Evolutionary conservation across 306 rosid genomes (phyloP), one percentile per base, ranked within the genome.

Genomic region (Cucurbita maxima): DNA sequence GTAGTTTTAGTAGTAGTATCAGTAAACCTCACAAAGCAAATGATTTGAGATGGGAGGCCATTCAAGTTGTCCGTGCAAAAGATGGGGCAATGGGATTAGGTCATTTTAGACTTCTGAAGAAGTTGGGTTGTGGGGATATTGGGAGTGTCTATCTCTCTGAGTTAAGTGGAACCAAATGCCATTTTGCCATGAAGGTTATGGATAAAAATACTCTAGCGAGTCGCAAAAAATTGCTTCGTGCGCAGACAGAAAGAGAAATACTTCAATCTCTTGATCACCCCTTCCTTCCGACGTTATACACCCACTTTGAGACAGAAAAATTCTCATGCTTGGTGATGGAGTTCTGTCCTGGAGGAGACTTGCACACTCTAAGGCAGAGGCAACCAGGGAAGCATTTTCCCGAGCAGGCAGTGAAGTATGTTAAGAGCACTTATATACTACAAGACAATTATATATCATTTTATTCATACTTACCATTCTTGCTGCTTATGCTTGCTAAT

Each of bases 351-450:
- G 98, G 98, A 51, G 98, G 98, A 56, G 98, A 94, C 78, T 88
- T 94, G 79, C 98, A 94, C 83, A 94, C 94, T 36, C 94, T 90
- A 44, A 76, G 98, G 88, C 98, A 94, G 86, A 90, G 88, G 87
- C 98, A 94, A 80, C 92, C 95, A 34, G 97, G 98, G 82, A 94
- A 94, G 88, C 88, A 94, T 86, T 94, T 94, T 78, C 84, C 97
- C 58, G 98, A 94, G 90, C 98, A 94, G 84, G 98, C 98, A 68
- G 98, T 94, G 55, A 94, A 94, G 98, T 94, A 94, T 80, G 98
- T 90, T 83, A 38, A 53, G 12, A 40, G 34, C 38, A 52, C 4
- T 40, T 72, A 53, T 37, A 54, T 18, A 68, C 25, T 22, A 22
- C 25, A 22, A 30, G 34, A 30, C 34, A 52, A 7, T 40, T 72